Conservation (phyloP, 768 basidiomycete species). For the Dacryopinax spathularia region DNA sequence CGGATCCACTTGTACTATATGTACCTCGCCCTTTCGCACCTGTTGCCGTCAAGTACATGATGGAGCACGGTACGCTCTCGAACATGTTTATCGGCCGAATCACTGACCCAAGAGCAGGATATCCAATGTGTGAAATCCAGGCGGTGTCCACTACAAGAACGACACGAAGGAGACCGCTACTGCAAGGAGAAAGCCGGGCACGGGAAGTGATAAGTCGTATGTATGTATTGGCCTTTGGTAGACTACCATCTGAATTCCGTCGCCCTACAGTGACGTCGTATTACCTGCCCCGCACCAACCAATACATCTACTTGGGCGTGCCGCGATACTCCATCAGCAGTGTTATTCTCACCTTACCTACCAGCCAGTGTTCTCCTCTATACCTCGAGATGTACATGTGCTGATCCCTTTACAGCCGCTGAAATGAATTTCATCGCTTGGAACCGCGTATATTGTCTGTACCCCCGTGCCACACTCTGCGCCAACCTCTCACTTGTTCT, state of each 20-base stretch:
- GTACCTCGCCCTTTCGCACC: not conserved
- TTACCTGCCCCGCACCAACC: too few species aligned
- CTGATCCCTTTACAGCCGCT: not conserved
- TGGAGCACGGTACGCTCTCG: not conserved
- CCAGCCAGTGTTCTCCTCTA: not conserved
- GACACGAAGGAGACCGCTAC: too few species aligned
- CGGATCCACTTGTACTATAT: not conserved
- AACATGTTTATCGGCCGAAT: not conserved
- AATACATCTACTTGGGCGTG: too few species aligned
- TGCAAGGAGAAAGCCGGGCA: too few species aligned
- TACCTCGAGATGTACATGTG: not conserved
- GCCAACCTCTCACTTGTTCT: not conserved
- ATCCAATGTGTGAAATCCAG: too few species aligned
- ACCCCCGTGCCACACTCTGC: not conserved
- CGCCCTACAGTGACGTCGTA: too few species aligned
- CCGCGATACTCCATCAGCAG: not conserved
- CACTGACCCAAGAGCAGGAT: too few species aligned
- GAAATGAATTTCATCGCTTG: not conserved
- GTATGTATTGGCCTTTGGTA: too few species aligned
- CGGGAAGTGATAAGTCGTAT: too few species aligned
- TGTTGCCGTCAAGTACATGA: not conserved
- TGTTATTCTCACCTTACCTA: not conserved
- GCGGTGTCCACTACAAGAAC: too few species aligned
- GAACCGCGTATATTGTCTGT: not conserved
- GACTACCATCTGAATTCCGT: too few species aligned